A percentile compares a stretch with the other conserved stretches of the same genome.
Conservation (phyloP, 2,329 filamentous ascomycete species). For the Lasiodiplodia theobromae region DNA sequence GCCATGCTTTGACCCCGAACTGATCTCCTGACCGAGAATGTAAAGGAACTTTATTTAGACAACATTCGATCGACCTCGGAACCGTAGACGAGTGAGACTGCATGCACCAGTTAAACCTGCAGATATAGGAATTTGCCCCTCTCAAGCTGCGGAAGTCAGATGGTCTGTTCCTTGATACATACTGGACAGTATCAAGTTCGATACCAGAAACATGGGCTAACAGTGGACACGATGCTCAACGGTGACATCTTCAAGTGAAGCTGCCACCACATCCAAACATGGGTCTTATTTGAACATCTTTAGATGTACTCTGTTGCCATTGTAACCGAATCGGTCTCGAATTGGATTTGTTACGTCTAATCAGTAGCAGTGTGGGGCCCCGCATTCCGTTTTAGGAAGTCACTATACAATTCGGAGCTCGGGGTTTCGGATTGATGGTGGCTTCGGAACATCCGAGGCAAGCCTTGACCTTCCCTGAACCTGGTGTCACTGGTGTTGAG, state of each 20-base stretch:
- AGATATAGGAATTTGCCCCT: too few species aligned
- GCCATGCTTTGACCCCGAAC: background rate
- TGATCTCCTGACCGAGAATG: background rate
- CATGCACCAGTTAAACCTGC: background rate
- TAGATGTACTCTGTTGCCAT: too few species aligned
- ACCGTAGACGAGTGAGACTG: too few species aligned
- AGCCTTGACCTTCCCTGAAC: background rate
- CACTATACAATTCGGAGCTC: background rate
- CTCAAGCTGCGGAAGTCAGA: background rate
- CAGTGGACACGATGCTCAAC: too few species aligned
- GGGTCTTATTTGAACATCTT: too few species aligned
- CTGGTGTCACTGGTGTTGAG: background rate
- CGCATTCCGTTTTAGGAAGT: background rate
- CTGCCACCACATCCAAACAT: too few species aligned
- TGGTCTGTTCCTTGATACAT: too few species aligned
- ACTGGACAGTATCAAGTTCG: too few species aligned
- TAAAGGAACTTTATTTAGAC: background rate
- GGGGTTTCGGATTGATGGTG: background rate
- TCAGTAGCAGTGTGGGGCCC: background rate
- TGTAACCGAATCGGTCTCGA: too few species aligned
- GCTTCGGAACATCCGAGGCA: conserved; percentile 1
- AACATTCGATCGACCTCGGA: background rate
- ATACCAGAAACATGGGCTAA: too few species aligned
- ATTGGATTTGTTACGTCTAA: background rate
- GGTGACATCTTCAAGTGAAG: background rate